These are phyloP conservation scores for Dissophora ornata DNA, from an alignment of 192 early-diverging fungal genomes.

Conservation along the genomic window DNA sequence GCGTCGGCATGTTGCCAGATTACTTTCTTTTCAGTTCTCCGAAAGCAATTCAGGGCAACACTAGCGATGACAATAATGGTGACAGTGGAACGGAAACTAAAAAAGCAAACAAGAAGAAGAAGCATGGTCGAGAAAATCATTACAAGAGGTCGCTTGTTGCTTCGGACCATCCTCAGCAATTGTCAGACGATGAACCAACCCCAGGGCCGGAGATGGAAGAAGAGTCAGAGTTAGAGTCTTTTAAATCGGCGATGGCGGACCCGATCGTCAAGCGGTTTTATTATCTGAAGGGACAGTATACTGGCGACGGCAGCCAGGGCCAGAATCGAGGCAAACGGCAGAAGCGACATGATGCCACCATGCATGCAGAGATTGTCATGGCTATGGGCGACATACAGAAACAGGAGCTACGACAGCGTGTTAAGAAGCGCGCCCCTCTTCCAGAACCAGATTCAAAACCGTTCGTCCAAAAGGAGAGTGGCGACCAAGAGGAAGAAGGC, in stretches of 20 bases:
- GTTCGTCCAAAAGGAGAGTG: background rate
- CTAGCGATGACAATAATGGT: too few relatives aligned
- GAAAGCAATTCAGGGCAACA: background rate
- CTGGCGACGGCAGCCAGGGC: background rate
- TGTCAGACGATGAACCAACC: background rate
- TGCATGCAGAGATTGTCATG: background rate
- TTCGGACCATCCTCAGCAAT: background rate
- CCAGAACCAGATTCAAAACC: slow-evolving; percentile 4
- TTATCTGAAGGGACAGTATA: slow-evolving; percentile 10
- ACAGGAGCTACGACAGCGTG: slow-evolving; percentile 29
- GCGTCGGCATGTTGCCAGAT: slow-evolving; percentile 29
- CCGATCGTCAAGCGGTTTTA: slow-evolving; percentile 32
- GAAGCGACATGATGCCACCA: slow-evolving; percentile 10
- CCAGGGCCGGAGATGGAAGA: background rate
- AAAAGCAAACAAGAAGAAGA: too few relatives aligned
- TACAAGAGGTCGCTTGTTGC: slow-evolving; percentile 4
- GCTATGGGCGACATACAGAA: slow-evolving; percentile 24
- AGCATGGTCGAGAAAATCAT: too few relatives aligned
- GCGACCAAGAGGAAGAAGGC: background rate
- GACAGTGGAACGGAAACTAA: too few relatives aligned
- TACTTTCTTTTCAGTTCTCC: slow-evolving; percentile 35
- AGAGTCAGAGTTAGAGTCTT: too few relatives aligned
- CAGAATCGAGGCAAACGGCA: background rate
- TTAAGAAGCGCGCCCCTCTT: slow-evolving; percentile 37
- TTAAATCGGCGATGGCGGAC: background rate